Evolutionary conservation across 371 early-diverging fungal genomes (phyloP).

Genomic region (Entomophthora muscae): DNA sequence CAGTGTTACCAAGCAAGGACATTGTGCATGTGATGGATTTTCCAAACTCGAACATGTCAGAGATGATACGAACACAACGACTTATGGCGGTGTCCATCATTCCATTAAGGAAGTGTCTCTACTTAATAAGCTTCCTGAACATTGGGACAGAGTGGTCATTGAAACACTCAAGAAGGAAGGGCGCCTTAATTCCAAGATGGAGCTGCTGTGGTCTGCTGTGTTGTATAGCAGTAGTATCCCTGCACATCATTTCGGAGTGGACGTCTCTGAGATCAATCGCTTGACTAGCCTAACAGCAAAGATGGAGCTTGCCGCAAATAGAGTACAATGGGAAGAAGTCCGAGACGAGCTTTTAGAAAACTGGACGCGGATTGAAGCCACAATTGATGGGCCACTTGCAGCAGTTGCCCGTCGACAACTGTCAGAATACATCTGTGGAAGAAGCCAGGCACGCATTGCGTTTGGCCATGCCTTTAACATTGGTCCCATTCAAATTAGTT

Average conservation of each 20-base stretch:
- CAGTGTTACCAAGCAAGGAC: neutral
- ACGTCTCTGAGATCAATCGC: neutral
- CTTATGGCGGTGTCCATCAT: neutral
- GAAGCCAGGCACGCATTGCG: neutral
- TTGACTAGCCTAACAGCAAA: neutral
- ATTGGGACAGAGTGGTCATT: neutral
- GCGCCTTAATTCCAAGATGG: neutral
- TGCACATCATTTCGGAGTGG: neutral
- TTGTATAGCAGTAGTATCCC: neutral
- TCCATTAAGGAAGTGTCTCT: neutral
- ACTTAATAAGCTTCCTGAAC: neutral
- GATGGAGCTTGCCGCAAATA: neutral
- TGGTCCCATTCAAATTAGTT: neutral
- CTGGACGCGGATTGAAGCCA: neutral
- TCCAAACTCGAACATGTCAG: neutral
- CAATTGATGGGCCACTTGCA: neutral
- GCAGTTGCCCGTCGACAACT: neutral
- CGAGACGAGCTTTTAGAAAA: neutral
- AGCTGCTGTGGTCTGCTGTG: neutral
- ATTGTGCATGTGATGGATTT: neutral
- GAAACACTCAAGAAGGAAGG: neutral
- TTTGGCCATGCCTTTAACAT: neutral
- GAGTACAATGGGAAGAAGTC: neutral
- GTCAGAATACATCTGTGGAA: neutral
- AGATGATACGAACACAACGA: neutral